Conservation (phyloP, 1,284 basidiomycete species). For the Irpex sp. region DNA sequence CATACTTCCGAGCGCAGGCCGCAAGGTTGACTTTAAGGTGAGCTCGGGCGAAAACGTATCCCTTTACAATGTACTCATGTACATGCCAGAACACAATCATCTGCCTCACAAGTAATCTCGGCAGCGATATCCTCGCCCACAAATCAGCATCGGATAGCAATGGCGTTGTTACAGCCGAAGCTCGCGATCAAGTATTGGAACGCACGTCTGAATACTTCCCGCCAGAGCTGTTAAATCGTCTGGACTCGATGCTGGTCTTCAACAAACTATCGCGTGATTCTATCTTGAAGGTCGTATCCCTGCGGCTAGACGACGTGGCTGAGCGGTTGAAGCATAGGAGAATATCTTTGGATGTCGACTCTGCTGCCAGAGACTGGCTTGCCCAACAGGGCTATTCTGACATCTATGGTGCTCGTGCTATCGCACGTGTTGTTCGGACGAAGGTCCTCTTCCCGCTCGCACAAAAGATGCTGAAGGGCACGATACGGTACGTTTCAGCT, state of each 20-base stretch:
- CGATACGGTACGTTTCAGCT: slow-evolving; percentile 57
- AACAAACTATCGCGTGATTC: slow-evolving; percentile 78
- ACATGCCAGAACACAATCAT: slow-evolving; percentile 73
- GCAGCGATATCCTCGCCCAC: slow-evolving; percentile 73
- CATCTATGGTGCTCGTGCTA: slow-evolving; percentile 83
- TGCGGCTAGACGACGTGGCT: slow-evolving; percentile 77
- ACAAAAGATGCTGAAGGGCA: slow-evolving; percentile 70
- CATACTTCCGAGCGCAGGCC: slow-evolving; percentile 13
- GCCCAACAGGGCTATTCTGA: slow-evolving; percentile 82
- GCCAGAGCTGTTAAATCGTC: slow-evolving; percentile 87
- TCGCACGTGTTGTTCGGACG: slow-evolving; percentile 75
- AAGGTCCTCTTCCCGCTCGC: slow-evolving; percentile 79
- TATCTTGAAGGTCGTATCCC: slow-evolving; percentile 74
- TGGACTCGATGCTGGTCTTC: slow-evolving; percentile 87
- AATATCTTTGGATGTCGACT: slow-evolving; percentile 73
- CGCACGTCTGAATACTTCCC: slow-evolving; percentile 80
- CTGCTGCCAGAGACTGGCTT: slow-evolving; percentile 68
- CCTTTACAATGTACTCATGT: too few relatives aligned
- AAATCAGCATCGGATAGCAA: slow-evolving; percentile 58
- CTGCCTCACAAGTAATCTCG: slow-evolving; percentile 50
- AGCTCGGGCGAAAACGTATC: not conserved
- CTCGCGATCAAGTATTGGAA: slow-evolving; percentile 70
- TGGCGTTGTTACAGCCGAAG: slow-evolving; percentile 64
- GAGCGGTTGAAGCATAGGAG: slow-evolving; percentile 58
- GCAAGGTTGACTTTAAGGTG: slow-evolving; percentile 78